Evolutionary conservation across 495 filamentous ascomycete species (phyloP).

Genomic region (Durotheca rogersii): DNA sequence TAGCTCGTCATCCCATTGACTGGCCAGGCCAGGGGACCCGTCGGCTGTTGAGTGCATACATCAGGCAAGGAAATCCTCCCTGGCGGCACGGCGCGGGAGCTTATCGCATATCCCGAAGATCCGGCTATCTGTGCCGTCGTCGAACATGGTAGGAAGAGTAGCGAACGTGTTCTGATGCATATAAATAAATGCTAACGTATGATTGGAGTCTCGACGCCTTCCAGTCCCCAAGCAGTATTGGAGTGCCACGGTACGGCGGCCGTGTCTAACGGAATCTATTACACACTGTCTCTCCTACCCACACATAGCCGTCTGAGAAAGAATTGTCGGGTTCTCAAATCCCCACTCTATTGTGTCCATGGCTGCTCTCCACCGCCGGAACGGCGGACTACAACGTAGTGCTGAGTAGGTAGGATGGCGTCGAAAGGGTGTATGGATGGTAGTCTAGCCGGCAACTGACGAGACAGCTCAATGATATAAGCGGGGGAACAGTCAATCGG

Average conservation of each 20-base stretch:
- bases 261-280: background rate
- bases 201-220: conserved; percentile 12
- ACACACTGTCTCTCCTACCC: conserved; percentile 7
- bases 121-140: background rate
- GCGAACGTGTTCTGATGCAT: background rate
- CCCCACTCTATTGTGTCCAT: no score
- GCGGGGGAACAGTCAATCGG: no score
- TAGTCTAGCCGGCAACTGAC: no score
- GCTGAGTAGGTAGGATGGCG: no score
- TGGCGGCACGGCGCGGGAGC: no score
- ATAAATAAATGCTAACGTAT: conserved; percentile 20
- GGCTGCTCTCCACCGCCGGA: background rate
- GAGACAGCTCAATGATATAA: no score
- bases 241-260: conserved; percentile 6
- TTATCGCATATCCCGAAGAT: conserved; percentile 2
- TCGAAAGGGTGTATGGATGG: no score
- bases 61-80: no score
- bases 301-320: background rate
- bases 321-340: no score
- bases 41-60: no score
- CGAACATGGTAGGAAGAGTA: background rate
- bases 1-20: no score
- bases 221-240: conserved; percentile 17
- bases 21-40: no score
- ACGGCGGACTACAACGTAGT: background rate